A percentile compares a stretch with the other conserved stretches of the same genome.
These are phyloP conservation scores for Rhododendron griersonianum DNA, from an alignment of 148 eudicot species.

Conservation along the genomic window DNA sequence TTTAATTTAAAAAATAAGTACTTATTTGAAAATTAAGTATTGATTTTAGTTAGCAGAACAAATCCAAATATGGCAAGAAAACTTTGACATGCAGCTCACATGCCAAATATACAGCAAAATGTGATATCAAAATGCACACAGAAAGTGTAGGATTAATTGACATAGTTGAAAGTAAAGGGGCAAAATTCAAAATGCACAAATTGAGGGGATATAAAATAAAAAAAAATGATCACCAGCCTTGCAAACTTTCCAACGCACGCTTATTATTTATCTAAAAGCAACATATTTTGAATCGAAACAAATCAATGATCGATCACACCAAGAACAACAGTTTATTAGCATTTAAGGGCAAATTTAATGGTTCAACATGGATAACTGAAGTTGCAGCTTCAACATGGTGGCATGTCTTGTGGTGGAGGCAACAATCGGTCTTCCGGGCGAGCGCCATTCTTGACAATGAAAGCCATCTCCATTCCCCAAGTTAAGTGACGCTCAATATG, in stretches of 20 bases:
- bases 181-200: background rate
- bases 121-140: too few relatives aligned
- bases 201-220: background rate
- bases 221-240: background rate
- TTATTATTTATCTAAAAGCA: too few relatives aligned
- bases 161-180: background rate
- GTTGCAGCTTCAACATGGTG: constrained; percentile 15
- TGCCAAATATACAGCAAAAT: too few relatives aligned
- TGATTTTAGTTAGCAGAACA: too few relatives aligned
- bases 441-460: constrained; percentile 23
- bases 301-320: background rate
- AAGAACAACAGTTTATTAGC: background rate
- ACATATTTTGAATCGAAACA: background rate
- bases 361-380: background rate
- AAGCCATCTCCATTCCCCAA: constrained; percentile 36
- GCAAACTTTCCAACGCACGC: background rate
- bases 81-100: too few relatives aligned
- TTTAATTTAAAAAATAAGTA: too few relatives aligned
- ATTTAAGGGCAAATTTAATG: background rate
- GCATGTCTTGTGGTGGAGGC: constrained; percentile 31
- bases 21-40: too few relatives aligned
- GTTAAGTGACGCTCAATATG: constrained; percentile 35
- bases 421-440: background rate
- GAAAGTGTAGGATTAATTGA: background rate
- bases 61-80: too few relatives aligned